Evolutionary conservation across 345 rosid genomes (phyloP).

Genomic region (Sonneratia caseolaris): DNA sequence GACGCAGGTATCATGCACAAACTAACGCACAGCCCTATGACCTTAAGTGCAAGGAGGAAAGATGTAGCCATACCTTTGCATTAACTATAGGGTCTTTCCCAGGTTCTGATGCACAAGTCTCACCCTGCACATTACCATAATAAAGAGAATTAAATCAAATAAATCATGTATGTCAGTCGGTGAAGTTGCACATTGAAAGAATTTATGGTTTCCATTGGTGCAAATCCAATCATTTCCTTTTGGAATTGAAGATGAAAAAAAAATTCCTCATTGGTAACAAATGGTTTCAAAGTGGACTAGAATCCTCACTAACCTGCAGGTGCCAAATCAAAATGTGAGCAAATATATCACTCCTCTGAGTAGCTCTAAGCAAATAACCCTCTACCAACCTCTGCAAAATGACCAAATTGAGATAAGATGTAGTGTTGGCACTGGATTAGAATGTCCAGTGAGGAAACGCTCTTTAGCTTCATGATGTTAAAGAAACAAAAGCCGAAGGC

Average conservation of each 20-base stretch:
- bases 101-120: constrained; percentile 49
- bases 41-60: background rate
- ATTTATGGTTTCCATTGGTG: too few species aligned
- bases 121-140: constrained; percentile 49
- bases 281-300: background rate
- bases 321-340: constrained; percentile 98
- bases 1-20: background rate
- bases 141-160: background rate
- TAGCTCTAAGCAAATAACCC: constrained; percentile 95
- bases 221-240: too few species aligned
- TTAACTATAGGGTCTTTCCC: constrained; percentile 45
- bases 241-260: too few species aligned
- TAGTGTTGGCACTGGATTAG: background rate
- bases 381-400: constrained; percentile 75
- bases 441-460: background rate
- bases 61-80: constrained; percentile 41
- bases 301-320: constrained; percentile 53
- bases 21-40: background rate
- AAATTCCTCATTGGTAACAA: too few species aligned
- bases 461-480: background rate
- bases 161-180: background rate
- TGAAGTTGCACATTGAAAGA: background rate
- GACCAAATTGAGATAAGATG: background rate
- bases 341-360: constrained; percentile 93
- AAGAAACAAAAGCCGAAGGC: too few species aligned